Percentiles rank a stretch among this genome's conserved stretches.
These are phyloP conservation scores for Neoboletus subvelutipes DNA, from an alignment of 768 basidiomycete genomes.

Conservation along the genomic window DNA sequence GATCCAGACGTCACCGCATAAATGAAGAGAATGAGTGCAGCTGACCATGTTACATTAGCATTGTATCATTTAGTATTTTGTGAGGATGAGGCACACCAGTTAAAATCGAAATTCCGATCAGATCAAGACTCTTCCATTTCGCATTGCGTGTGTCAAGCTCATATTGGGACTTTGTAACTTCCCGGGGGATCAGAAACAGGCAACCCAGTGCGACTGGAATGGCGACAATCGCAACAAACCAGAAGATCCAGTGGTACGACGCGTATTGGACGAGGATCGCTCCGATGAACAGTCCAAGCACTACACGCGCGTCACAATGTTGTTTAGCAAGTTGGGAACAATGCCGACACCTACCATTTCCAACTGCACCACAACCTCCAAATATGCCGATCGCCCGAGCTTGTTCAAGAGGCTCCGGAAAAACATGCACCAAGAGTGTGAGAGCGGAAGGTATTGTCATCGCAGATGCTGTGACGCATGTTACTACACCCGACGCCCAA, in stretches of 20 bases:
- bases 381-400: conserved; percentile 49
- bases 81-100: conserved; percentile 15
- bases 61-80: too few species aligned
- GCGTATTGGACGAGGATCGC: conserved; percentile 40
- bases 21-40: too few species aligned
- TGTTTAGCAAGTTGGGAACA: background rate
- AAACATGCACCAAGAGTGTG: conserved; percentile 48
- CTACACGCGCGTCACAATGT: conserved; percentile 17
- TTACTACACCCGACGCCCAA: conserved; percentile 2
- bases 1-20: too few species aligned
- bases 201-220: conserved; percentile 32
- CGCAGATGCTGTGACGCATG: conserved; percentile 37
- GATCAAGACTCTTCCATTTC: conserved; percentile 26
- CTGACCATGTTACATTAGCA: too few species aligned
- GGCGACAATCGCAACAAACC: conserved; percentile 43
- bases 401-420: conserved; percentile 46
- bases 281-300: conserved; percentile 43
- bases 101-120: conserved; percentile 40
- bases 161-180: too few species aligned
- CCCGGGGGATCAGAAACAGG: conserved; percentile 20
- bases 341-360: conserved; percentile 34
- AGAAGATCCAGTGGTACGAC: conserved; percentile 55
- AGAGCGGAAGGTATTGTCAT: conserved; percentile 52
- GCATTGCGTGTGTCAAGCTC: too few species aligned
- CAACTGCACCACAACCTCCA: conserved; percentile 45